Percentiles rank a stretch among this genome's conserved stretches.
These are phyloP conservation scores for Schwanniomyces yamadae DNA, from an alignment of 805 yeast species.

Conservation along the genomic window DNA sequence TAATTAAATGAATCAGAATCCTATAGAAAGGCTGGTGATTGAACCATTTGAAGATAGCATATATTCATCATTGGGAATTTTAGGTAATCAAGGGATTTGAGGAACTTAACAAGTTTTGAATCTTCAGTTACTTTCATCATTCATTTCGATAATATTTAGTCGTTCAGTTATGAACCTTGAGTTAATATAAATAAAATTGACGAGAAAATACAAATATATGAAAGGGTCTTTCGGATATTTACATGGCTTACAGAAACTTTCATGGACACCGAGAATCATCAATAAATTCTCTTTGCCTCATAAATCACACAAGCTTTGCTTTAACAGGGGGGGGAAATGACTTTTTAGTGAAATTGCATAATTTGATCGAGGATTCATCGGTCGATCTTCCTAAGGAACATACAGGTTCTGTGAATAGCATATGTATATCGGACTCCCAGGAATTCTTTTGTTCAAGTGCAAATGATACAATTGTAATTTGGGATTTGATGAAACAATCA, in stretches of 20 bases:
- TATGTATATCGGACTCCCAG: constrained; percentile 12
- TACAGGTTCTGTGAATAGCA: constrained; percentile 16
- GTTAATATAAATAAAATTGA: too few species aligned
- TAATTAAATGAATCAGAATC: too few species aligned
- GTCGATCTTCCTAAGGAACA: constrained; percentile 16
- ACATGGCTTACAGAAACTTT: constrained; percentile 8
- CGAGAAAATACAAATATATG: too few species aligned
- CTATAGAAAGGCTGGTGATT: too few species aligned
- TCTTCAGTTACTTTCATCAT: too few species aligned
- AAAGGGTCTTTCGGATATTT: too few species aligned
- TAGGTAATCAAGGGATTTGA: too few species aligned
- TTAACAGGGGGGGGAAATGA: constrained; percentile 25
- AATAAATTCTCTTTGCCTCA: constrained; percentile 15
- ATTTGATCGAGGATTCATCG: constrained; percentile 7
- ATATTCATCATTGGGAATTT: too few species aligned
- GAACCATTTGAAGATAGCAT: too few species aligned
- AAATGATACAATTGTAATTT: constrained; percentile 14
- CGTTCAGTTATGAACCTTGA: too few species aligned
- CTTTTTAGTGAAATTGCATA: constrained; percentile 14
- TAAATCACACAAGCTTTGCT: constrained; percentile 14
- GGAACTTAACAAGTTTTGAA: too few species aligned
- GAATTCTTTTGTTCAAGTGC: constrained; percentile 15
- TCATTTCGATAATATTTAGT: too few species aligned
- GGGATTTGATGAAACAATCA: constrained; percentile 20
- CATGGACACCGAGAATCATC: constrained; percentile 16